phyloP scores from a whole-genome alignment of 73 alveolate species.

The Tetrahymena malaccensis region DNA sequence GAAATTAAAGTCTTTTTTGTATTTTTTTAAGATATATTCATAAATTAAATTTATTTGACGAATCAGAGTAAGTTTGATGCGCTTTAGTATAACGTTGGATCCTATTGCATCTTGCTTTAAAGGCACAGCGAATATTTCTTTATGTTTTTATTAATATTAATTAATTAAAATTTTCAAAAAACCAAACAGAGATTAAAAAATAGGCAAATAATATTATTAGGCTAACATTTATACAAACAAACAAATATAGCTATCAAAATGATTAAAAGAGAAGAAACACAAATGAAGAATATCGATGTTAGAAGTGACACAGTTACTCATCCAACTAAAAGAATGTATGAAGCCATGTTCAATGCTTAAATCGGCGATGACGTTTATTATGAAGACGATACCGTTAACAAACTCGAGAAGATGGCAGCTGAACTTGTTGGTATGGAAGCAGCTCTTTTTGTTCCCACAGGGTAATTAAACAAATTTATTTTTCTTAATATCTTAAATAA shows the following conservation, averaged over 20 bases:
- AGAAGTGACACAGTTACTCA: slow-evolving; percentile 48
- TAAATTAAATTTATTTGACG: not conserved
- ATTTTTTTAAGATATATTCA: not conserved
- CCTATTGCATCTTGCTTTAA: not conserved
- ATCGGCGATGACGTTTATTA: slow-evolving; percentile 44
- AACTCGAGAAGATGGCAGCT: slow-evolving; percentile 20
- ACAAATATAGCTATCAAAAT: not conserved
- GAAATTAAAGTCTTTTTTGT: not conserved
- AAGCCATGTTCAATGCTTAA: slow-evolving; percentile 29
- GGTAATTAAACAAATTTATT: not conserved
- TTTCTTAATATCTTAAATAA: too few relatives aligned
- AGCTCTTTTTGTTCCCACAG: slow-evolving; percentile 42
- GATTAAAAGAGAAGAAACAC: not conserved
- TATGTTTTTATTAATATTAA: not conserved
- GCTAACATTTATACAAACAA: not conserved
- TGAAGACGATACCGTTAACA: slow-evolving; percentile 40
- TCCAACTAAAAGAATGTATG: slow-evolving; percentile 35
- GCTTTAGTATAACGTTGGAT: not conserved
- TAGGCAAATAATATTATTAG: not conserved
- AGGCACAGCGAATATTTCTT: not conserved
- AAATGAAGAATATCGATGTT: slow-evolving; percentile 16
- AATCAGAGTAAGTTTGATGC: not conserved
- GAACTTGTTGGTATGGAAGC: slow-evolving; percentile 44
- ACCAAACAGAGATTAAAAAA: not conserved
- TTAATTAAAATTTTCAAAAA: not conserved